These are phyloP conservation scores for Cyclotella distinguenda DNA, from an alignment of 108 stramenopile genomes.

Conservation along the genomic window DNA sequence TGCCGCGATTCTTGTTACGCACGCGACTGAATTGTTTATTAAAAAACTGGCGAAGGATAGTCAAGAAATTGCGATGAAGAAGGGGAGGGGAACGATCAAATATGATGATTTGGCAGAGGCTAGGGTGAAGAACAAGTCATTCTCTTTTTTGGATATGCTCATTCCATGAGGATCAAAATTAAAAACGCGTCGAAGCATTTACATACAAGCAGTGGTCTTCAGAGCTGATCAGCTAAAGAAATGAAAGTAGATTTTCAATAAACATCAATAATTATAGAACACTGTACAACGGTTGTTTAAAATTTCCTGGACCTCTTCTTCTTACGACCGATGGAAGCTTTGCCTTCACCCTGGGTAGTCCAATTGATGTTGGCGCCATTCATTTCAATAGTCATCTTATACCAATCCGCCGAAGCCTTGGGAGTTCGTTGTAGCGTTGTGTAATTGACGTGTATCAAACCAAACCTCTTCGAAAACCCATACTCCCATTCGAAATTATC, in stretches of 20 bases:
- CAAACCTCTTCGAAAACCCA: conserved; percentile 87
- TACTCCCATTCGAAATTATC: conserved; percentile 93
- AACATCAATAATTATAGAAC: no score
- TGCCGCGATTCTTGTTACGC: conserved; percentile 77
- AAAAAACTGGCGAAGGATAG: conserved; percentile 73
- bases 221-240: no score
- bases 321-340: no score
- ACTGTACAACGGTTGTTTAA: no score
- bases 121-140: conserved; percentile 60
- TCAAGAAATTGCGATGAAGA: conserved; percentile 58
- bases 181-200: no score
- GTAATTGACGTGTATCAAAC: conserved; percentile 88
- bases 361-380: conserved; percentile 44
- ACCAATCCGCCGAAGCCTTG: conserved; percentile 79
- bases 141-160: conserved; percentile 70
- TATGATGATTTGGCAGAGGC: conserved; percentile 89
- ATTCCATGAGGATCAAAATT: conserved; percentile 49
- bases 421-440: conserved; percentile 77
- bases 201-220: no score
- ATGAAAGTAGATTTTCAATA: no score
- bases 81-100: conserved; percentile 74
- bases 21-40: conserved; percentile 76
- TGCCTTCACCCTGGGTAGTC: no score
- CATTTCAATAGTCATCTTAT: conserved; percentile 47
- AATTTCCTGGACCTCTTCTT: no score